A percentile compares a stretch with the other conserved stretches of the same genome.
These are phyloP conservation scores for Cryptosporidium felis DNA, from an alignment of 169 alveolate species.

Conservation along the genomic window DNA sequence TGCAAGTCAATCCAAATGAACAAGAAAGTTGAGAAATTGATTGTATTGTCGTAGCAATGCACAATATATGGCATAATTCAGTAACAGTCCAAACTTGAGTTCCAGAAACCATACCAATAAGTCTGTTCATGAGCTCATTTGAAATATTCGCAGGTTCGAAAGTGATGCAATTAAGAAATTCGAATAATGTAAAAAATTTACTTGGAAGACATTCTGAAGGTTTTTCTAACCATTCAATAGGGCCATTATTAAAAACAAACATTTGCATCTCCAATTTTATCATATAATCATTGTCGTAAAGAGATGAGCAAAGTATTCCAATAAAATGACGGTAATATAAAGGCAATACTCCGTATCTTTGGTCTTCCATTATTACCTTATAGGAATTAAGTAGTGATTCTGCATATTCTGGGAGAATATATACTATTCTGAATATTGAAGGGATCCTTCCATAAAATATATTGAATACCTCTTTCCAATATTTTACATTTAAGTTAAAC, in stretches of 20 bases:
- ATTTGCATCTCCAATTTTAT: conserved; percentile 57
- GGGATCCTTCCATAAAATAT: conserved; percentile 50
- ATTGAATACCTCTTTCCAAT: conserved; percentile 29
- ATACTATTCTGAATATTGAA: conserved; percentile 19
- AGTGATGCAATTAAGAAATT: conserved; percentile 24
- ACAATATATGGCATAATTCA: conserved; percentile 34
- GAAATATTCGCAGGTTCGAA: conserved; percentile 31
- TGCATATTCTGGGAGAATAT: conserved; percentile 57
- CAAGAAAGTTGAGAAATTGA: conserved; percentile 38
- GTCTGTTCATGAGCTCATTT: conserved; percentile 1
- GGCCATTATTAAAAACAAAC: conserved; percentile 57
- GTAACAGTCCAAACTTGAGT: conserved; percentile 64
- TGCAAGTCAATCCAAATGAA: conserved; percentile 43
- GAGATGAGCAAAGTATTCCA: conserved; percentile 36
- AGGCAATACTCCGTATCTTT: conserved; percentile 8
- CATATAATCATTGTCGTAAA: conserved; percentile 35
- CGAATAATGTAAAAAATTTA: not conserved
- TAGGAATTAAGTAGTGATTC: conserved; percentile 23
- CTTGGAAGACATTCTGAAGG: not conserved
- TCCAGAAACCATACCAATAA: conserved; percentile 7
- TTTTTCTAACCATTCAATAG: conserved; percentile 57
- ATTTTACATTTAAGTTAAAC: not conserved
- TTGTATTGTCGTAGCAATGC: conserved; percentile 57
- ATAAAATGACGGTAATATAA: conserved; percentile 37
- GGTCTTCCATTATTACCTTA: conserved; percentile 29